Evolutionary conservation across 2,329 filamentous ascomycete species (phyloP), one percentile per base, ranked within the genome.

Genomic region (Atkinsonella hypoxylon): DNA sequence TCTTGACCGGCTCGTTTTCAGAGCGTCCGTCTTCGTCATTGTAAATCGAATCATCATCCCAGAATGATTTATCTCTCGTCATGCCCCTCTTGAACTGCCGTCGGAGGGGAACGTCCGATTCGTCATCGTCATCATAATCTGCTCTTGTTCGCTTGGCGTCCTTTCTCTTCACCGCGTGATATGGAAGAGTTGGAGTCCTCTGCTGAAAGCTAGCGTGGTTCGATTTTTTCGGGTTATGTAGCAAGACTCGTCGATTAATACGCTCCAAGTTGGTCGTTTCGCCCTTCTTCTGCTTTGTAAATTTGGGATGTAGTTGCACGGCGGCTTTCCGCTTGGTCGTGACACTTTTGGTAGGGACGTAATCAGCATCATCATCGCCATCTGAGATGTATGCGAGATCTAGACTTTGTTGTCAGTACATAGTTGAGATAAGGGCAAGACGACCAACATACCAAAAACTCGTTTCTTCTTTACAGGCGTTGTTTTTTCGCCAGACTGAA

Each of bases 261-360:
- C 26, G 5, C 12, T 30, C n/a, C 20, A 30, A 36, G 4, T 4
- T 8, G 26, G 26, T 7, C 1, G n/a, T 9, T 22, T 50, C 6
- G 4, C 10, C 39, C 17, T 45, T 53, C 9, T 15, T 38, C 22
- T 17, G 15, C 38, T 48, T 51, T 12, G 13, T 20, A 17, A 36
- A 9, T 13, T 52, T 58, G 38, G 51, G 55, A 3, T 54, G 52
- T 13, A 40, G 13, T n/a, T 47, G 48, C 26, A 20, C 20, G 8
- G 22, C 18, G 17, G n/a, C 15, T 22, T 43, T 49, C 22, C 52
- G 52, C 42, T 51, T 53, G 2, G n/a, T 48, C 34, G 39, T 11
- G 6, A 36, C 10, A 6, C 13, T 20, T 8, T 40, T 36, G 26
- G 10, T 17, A 9, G 51, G 49, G 22, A 22, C 11, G 31, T 51